phyloP scores from a whole-genome alignment of 2,329 filamentous ascomycete species.

The Fusarium concolor region DNA sequence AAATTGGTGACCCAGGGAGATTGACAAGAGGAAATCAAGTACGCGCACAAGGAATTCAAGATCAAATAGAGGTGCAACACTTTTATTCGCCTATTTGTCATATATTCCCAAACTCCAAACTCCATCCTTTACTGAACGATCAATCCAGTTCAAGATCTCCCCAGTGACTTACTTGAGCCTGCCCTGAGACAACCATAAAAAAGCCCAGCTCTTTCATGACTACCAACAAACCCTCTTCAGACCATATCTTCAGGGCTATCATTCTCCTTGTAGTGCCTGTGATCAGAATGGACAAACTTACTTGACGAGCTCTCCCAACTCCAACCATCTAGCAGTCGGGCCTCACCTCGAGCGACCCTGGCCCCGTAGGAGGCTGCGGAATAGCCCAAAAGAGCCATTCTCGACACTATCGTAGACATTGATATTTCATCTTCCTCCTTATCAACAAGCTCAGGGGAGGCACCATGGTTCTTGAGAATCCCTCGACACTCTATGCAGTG shows the following conservation, averaged over 20 bases:
- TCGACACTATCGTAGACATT: not conserved
- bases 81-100: too few species aligned
- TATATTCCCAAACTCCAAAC: too few species aligned
- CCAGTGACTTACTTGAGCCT: not conserved
- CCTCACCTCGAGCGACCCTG: not conserved
- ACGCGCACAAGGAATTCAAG: too few species aligned
- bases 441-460: not conserved
- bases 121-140: too few species aligned
- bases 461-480: not conserved
- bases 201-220: too few species aligned
- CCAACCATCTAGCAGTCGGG: not conserved
- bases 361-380: not conserved
- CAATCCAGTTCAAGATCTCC: too few species aligned
- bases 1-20: too few species aligned
- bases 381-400: not conserved
- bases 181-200: too few species aligned
- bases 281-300: conserved; percentile 10
- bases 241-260: conserved; percentile 15
- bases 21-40: too few species aligned
- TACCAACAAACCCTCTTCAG: not conserved
- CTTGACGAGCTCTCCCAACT: conserved; percentile 5
- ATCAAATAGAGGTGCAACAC: too few species aligned
- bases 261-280: conserved; percentile 10
- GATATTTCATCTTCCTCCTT: not conserved
- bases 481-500: conserved; percentile 23